These are phyloP conservation scores for Aphanomyces invadans DNA, from an alignment of 352 stramenopile species.

Conservation along the genomic window DNA sequence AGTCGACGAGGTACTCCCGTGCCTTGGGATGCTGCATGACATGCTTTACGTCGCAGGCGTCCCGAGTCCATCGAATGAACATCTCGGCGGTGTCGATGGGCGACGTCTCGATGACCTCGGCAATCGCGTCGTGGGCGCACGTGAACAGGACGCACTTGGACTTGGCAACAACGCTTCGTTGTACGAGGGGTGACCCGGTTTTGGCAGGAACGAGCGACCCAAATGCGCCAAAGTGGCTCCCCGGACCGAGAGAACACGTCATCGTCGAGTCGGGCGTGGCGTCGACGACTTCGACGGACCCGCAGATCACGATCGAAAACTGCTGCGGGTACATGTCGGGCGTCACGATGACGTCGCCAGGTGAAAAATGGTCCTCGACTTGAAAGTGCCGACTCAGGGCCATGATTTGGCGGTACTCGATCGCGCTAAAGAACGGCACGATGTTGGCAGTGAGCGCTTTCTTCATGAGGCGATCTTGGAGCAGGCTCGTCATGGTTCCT, in stretches of 20 bases:
- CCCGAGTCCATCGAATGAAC: constrained; percentile 69
- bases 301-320: constrained; percentile 64
- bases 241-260: constrained; percentile 46
- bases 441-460: constrained; percentile 59
- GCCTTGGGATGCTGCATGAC: constrained; percentile 52
- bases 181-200: background rate
- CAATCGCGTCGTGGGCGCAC: constrained; percentile 40
- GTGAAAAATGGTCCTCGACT: constrained; percentile 56
- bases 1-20: constrained; percentile 51
- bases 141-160: constrained; percentile 48
- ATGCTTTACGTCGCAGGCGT: constrained; percentile 52
- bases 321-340: constrained; percentile 34
- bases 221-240: constrained; percentile 64
- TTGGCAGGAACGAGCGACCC: background rate
- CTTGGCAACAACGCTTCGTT: constrained; percentile 40
- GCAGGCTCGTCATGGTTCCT: constrained; percentile 40
- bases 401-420: constrained; percentile 48
- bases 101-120: constrained; percentile 46
- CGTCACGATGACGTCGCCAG: constrained; percentile 48
- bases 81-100: constrained; percentile 49
- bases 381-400: constrained; percentile 49
- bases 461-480: constrained; percentile 60
- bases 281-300: constrained; percentile 50
- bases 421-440: constrained; percentile 43
- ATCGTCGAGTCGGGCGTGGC: constrained; percentile 24